These are phyloP conservation scores for Volutella citrinella DNA, from an alignment of 2,329 filamentous ascomycete species.

Conservation along the genomic window DNA sequence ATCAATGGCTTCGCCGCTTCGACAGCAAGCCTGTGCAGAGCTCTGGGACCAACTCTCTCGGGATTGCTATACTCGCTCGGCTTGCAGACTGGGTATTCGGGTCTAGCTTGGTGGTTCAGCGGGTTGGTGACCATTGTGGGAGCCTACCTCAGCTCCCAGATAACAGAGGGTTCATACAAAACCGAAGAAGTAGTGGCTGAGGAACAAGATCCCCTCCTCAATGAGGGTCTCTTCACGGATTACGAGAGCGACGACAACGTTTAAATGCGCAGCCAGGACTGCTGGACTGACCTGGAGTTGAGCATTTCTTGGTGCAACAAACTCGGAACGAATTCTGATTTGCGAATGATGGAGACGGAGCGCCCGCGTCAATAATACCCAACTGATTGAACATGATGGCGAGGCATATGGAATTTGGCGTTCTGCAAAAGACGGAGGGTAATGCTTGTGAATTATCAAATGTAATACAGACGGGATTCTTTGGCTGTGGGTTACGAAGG, in stretches of 20 bases:
- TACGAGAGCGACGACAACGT: slow-evolving; percentile 32
- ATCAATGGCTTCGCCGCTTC: slow-evolving; percentile 93
- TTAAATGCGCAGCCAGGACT: slow-evolving; percentile 14
- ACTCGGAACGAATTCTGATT: too few species aligned
- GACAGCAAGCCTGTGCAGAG: slow-evolving; percentile 82
- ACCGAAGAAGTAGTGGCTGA: slow-evolving; percentile 37
- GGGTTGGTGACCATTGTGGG: slow-evolving; percentile 73
- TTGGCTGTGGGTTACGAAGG: too few species aligned
- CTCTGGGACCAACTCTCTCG: slow-evolving; percentile 84
- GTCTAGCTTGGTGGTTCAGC: slow-evolving; percentile 90
- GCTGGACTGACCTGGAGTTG: neutral
- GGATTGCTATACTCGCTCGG: slow-evolving; percentile 82
- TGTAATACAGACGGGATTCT: too few species aligned
- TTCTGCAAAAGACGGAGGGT: too few species aligned
- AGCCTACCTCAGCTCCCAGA: slow-evolving; percentile 70
- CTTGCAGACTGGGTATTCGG: slow-evolving; percentile 76
- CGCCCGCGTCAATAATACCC: too few species aligned
- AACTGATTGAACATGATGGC: too few species aligned
- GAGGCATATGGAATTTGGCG: too few species aligned
- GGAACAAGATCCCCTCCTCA: slow-evolving; percentile 37
- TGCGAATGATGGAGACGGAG: too few species aligned
- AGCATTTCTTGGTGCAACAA: too few species aligned
- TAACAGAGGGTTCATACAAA: slow-evolving; percentile 61
- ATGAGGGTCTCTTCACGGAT: slow-evolving; percentile 28
- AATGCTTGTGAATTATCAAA: too few species aligned